Percentiles rank a stretch among this genome's conserved stretches.
Conservation (phyloP, 495 filamentous ascomycete species). For the Clavariopsis aquatica region DNA sequence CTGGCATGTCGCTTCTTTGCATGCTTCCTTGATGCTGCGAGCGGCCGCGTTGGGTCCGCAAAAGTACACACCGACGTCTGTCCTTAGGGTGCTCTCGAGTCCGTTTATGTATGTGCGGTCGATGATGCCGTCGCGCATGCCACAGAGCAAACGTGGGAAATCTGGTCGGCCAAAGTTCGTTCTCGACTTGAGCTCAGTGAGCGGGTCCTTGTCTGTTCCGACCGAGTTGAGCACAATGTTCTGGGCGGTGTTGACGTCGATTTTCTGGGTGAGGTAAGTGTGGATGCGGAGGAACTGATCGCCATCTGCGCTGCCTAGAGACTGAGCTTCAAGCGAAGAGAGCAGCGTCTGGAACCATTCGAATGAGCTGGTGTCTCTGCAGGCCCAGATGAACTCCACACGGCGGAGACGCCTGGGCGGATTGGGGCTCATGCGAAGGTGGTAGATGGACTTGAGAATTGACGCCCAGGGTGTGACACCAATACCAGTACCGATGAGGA, state of each 20-base stretch:
- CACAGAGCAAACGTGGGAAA: constrained; percentile 76
- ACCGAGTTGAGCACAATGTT: constrained; percentile 98
- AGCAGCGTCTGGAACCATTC: constrained; percentile 98
- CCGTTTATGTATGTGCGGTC: constrained; percentile 83
- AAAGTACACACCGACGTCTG: constrained; percentile 96
- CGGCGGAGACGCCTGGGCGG: constrained; percentile 83
- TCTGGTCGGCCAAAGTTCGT: constrained; percentile 97
- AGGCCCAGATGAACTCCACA: constrained; percentile 99
- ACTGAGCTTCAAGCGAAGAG: constrained; percentile 87
- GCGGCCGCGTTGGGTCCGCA: constrained; percentile 84
- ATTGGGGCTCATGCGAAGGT: constrained; percentile 81
- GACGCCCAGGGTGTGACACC: constrained; percentile 97
- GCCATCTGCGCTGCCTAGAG: constrained; percentile 61
- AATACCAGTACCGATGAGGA: constrained; percentile 96
- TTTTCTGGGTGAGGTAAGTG: constrained; percentile 91
- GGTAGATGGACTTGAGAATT: constrained; percentile 99
- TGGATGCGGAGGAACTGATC: constrained; percentile 96
- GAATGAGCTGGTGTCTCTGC: constrained; percentile 92
- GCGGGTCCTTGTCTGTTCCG: constrained; percentile 79
- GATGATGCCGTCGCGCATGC: constrained; percentile 84
- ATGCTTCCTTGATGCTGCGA: constrained; percentile 80
- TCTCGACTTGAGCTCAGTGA: constrained; percentile 83
- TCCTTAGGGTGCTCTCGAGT: constrained; percentile 67
- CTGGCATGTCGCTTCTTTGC: constrained; percentile 64
- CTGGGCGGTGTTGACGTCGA: constrained; percentile 86